A percentile compares a stretch with the other conserved stretches of the same genome.
phyloP scores from a whole-genome alignment of 108 stramenopile genomes.

The Bacterosira constricta region DNA sequence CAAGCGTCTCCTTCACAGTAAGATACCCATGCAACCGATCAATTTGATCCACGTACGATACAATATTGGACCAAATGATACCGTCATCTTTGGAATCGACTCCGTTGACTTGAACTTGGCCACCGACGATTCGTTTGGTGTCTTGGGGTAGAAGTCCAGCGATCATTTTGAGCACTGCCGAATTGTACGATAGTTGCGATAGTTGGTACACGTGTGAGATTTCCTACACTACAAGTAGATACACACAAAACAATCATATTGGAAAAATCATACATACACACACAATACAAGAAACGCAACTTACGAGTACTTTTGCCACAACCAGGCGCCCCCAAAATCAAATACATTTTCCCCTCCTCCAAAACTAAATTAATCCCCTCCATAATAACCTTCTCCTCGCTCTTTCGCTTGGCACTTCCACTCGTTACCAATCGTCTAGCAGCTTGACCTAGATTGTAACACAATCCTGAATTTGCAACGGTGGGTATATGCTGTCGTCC shows the following conservation, averaged over 20 bases:
- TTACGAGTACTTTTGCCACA: conserved; percentile 65
- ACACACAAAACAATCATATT: not conserved
- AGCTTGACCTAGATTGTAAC: conserved; percentile 1
- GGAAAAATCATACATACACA: not conserved
- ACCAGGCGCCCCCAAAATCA: conserved; percentile 85
- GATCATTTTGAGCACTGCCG: not conserved
- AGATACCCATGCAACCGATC: conserved; percentile 6
- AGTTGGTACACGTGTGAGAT: too few species aligned
- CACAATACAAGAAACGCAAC: not conserved
- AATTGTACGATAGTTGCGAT: too few species aligned
- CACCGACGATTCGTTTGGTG: not conserved
- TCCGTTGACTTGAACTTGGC: not conserved
- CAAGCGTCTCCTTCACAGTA: conserved; percentile 67
- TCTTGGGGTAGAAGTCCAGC: not conserved
- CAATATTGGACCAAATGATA: not conserved
- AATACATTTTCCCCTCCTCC: conserved; percentile 76
- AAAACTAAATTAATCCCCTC: conserved; percentile 64
- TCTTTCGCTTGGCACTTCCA: conserved; percentile 2
- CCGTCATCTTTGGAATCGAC: not conserved
- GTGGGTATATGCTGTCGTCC: conserved; percentile 22
- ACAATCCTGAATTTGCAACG: conserved; percentile 18
- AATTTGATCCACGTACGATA: conserved; percentile 1
- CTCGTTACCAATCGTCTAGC: not conserved
- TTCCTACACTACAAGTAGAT: not conserved
- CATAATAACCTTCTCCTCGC: conserved; percentile 39